Evolutionary conservation across 1,284 basidiomycete genomes (phyloP).

Genomic region (Cryptococcus sp.): DNA sequence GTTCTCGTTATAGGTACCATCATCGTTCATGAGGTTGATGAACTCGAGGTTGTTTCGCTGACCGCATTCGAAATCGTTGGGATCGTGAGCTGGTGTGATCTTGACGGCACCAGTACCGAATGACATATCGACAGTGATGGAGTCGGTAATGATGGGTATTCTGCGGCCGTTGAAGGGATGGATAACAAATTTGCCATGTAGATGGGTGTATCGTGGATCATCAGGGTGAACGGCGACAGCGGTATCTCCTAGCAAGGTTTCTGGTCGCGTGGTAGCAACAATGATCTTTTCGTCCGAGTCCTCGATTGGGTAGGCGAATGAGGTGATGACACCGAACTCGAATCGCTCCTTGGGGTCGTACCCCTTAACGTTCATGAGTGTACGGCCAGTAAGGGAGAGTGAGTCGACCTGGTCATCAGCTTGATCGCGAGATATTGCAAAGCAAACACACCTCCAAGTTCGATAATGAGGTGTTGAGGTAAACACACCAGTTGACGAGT

Average conservation of each 20-base stretch:
- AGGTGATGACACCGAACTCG: slow-evolving; percentile 95
- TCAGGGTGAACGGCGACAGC: slow-evolving; percentile 95
- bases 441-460: slow-evolving; percentile 71
- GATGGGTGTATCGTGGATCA: slow-evolving; percentile 89
- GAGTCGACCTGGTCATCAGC: slow-evolving; percentile 70
- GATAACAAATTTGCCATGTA: slow-evolving; percentile 86
- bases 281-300: slow-evolving; percentile 88
- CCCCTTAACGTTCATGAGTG: slow-evolving; percentile 84
- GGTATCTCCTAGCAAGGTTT: slow-evolving; percentile 98
- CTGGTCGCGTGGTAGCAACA: slow-evolving; percentile 95
- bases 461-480: slow-evolving; percentile 91
- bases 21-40: slow-evolving; percentile 94
- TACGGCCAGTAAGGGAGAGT: slow-evolving; percentile 83
- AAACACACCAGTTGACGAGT: slow-evolving; percentile 97
- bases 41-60: slow-evolving; percentile 84
- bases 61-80: slow-evolving; percentile 95
- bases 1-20: slow-evolving; percentile 92
- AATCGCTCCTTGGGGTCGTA: slow-evolving; percentile 92
- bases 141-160: slow-evolving; percentile 84
- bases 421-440: no score
- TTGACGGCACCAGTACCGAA: slow-evolving; percentile 99
- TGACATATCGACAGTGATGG: slow-evolving; percentile 83
- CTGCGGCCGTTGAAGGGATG: slow-evolving; percentile 89
- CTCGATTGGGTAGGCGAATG: slow-evolving; percentile 90
- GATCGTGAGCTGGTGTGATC: slow-evolving; percentile 99